Evolutionary conservation across 2,329 filamentous ascomycete species (phyloP).

Genomic region (Colletotrichum navitas): DNA sequence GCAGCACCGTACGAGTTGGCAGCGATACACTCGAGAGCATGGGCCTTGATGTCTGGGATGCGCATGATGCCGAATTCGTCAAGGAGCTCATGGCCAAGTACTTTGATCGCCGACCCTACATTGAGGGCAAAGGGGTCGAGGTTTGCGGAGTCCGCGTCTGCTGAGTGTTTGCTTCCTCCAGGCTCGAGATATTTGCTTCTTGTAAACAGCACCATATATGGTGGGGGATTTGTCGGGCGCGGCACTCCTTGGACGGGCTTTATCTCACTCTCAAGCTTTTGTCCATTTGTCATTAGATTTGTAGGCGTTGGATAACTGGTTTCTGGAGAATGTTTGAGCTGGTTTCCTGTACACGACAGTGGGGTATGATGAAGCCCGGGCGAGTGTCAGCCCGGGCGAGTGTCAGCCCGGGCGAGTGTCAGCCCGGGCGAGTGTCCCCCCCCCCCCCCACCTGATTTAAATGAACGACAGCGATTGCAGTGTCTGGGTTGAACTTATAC

Average conservation of each 20-base stretch:
- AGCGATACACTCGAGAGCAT: constrained; percentile 76
- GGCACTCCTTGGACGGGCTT: constrained; percentile 6
- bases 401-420: too few relatives aligned
- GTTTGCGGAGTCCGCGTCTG: constrained; percentile 81
- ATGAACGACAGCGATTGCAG: background rate
- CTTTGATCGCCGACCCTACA: constrained; percentile 72
- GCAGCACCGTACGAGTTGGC: constrained; percentile 65
- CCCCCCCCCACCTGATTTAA: background rate
- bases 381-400: too few relatives aligned
- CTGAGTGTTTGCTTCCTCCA: constrained; percentile 49
- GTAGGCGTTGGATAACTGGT: constrained; percentile 11
- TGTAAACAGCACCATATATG: constrained; percentile 8
- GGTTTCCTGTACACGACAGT: background rate
- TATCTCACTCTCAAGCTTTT: constrained; percentile 7
- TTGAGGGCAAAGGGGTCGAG: constrained; percentile 78
- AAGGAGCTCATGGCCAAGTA: constrained; percentile 72
- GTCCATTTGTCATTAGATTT: background rate
- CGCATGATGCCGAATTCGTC: constrained; percentile 76
- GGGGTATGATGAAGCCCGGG: background rate
- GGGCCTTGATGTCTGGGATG: constrained; percentile 84
- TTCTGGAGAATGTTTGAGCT: background rate
- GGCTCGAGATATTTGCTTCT: background rate
- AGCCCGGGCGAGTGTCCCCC: too few relatives aligned
- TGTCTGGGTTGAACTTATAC: background rate
- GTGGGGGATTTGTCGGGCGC: background rate